A percentile compares a stretch with the other conserved stretches of the same genome.
phyloP scores from a whole-genome alignment of 1,284 basidiomycete species.

The Megacollybia platyphylla region DNA sequence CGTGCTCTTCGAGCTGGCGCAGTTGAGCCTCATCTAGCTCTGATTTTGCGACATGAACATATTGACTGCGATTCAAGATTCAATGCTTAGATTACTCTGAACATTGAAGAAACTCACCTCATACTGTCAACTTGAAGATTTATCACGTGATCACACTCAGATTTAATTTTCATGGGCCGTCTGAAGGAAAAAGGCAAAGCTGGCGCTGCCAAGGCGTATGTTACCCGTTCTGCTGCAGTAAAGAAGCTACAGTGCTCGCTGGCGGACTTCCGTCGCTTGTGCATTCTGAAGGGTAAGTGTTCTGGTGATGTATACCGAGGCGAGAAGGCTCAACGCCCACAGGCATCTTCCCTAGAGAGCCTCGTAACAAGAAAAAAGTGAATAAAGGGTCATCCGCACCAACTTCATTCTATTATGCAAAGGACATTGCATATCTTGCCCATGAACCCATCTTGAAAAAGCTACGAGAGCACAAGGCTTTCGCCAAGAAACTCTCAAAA shows the following conservation, averaged over 20 bases:
- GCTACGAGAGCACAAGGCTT: slow-evolving; percentile 95
- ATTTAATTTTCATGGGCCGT: slow-evolving; percentile 59
- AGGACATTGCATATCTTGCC: slow-evolving; percentile 95
- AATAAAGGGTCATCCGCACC: slow-evolving; percentile 98
- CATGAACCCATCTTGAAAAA: slow-evolving; percentile 97
- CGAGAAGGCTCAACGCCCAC: slow-evolving; percentile 1
- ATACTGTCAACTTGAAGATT: slow-evolving; percentile 6
- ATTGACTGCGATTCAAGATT: slow-evolving; percentile 55
- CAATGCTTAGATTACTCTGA: neutral
- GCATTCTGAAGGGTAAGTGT: slow-evolving; percentile 87
- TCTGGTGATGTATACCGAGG: neutral
- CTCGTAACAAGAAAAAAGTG: slow-evolving; percentile 83
- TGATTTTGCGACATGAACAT: slow-evolving; percentile 92
- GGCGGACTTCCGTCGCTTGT: slow-evolving; percentile 93
- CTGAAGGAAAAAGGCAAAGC: slow-evolving; percentile 85
- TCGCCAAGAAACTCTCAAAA: slow-evolving; percentile 93
- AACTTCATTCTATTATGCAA: slow-evolving; percentile 96
- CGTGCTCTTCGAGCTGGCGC: slow-evolving; percentile 90
- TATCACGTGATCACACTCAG: slow-evolving; percentile 5
- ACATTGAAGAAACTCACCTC: slow-evolving; percentile 7
- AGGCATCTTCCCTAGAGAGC: slow-evolving; percentile 98
- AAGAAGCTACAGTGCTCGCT: slow-evolving; percentile 95
- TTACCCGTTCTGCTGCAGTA: slow-evolving; percentile 83
- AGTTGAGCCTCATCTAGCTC: slow-evolving; percentile 97
- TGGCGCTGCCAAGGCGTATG: slow-evolving; percentile 90